Base-by-base conservation (phyloP, 768 basidiomycete species). In the Lentinula detonsa region DNA sequence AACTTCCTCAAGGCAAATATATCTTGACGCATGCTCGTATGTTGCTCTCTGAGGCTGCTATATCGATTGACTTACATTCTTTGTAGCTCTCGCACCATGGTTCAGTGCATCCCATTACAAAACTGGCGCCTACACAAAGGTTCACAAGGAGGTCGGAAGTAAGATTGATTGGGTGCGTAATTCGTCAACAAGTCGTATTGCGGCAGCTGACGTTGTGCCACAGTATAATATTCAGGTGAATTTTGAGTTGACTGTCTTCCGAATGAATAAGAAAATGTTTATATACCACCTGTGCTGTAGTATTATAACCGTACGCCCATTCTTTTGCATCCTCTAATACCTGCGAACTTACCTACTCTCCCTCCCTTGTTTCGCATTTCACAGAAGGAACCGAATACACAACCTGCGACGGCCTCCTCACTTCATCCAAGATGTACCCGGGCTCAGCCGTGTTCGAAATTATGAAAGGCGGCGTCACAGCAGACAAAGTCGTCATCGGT, bases 401-500 rank as follows among this genome's bases (percentile, higher is more conserved):
- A 4, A 78, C 76, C 5, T 81, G 80, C 63, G 33, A 64, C 16
- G 74, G 72, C 11, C 75, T 85, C 10, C 63, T 84, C 37, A 75
- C 69, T 7, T 68, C 71, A n/a, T 33, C 9, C 4, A 15, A 8
- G 9, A 49, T 66, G 10, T 82, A 77, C 76, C 82, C 82, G 5
- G 56, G 76, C 37, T 72, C 81, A 0, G 73, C 80, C 0, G 70
- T 65, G 35, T 72, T 77, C 63, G 71, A 76, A 63, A 75, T 77
- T 61, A 71, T 73, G 48, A 72, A 71, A 0, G 70, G 70, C 42
- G 79, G 79, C 28, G 75, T 84, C 7, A 48, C 67, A 4, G 62
- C 76, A 18, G 61, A 78, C 69, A 85, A 85, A 68, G 71, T 85
- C 50, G 76, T 84, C 64, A 81, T 85, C 63, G 83, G 82, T 8